A percentile compares a stretch with the other conserved stretches of the same genome.
Conservation (phyloP, 1,284 basidiomycete species). For the Moniliophthora roreri region DNA sequence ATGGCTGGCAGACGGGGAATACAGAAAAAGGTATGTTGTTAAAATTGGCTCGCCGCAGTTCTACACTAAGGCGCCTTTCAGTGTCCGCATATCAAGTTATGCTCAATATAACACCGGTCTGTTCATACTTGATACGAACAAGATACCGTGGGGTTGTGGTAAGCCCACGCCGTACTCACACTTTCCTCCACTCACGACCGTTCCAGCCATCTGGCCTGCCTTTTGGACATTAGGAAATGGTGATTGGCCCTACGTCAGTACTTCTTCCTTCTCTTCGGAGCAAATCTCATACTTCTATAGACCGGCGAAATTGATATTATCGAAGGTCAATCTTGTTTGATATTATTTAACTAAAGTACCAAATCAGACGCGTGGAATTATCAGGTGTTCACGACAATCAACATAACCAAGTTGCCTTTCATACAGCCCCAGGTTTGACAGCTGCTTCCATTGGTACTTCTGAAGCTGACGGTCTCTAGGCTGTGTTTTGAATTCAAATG, state of each 20-base stretch:
- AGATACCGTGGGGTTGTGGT: constrained; percentile 75
- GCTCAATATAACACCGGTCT: constrained; percentile 62
- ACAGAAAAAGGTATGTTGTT: constrained; percentile 53
- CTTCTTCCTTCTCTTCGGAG: not conserved
- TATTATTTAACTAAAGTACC: no score
- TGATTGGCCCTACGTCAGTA: constrained; percentile 53
- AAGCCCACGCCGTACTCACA: constrained; percentile 20
- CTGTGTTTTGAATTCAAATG: constrained; percentile 43
- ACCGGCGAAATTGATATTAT: not conserved
- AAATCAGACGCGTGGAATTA: constrained; percentile 69
- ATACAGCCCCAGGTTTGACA: constrained; percentile 51
- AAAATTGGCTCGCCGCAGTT: not conserved
- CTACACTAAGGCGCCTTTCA: constrained; percentile 31
- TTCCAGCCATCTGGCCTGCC: constrained; percentile 63
- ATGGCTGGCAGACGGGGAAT: constrained; percentile 46
- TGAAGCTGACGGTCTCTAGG: constrained; percentile 26
- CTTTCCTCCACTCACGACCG: constrained; percentile 7
- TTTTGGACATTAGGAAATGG: constrained; percentile 60
- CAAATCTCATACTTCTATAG: not conserved
- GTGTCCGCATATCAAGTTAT: constrained; percentile 60
- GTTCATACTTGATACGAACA: constrained; percentile 68
- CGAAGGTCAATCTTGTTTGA: not conserved
- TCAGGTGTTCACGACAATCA: constrained; percentile 77
- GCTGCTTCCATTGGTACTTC: not conserved
- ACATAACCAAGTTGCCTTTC: constrained; percentile 78